Evolutionary conservation across 2,329 filamentous ascomycete genomes (phyloP), one percentile per base, ranked within the genome.

Genomic region (Colletotrichum phormii): DNA sequence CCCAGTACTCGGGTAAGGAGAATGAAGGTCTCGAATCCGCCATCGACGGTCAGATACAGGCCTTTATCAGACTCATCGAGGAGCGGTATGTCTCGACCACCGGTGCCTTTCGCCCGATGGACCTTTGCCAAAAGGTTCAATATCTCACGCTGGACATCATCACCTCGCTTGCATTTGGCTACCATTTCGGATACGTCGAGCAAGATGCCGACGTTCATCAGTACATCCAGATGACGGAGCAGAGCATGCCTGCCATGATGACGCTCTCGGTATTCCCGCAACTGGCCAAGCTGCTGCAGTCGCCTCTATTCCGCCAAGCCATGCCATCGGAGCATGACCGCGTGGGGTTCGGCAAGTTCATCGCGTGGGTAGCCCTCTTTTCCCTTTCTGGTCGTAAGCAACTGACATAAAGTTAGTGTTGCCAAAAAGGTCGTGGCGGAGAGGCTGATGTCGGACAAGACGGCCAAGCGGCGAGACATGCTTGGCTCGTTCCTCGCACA

Each of bases 101-200:
- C 2, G 57, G 42, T 0, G 58, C 75, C 1, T 80, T 79, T 57
- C 86, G 87, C 49, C 79, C 84, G 5, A 81, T 89, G 78, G 87
- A 90, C 75, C 76, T 87, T 64, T 85, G 82, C 12, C 77, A 79
- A 37, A 87, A 88, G 72, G 82, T 84, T 3, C 86, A 88, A 54
- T 89, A 83, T 79, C 86, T 90, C 67, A 88, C 88, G 0, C 79
- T 90, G 5, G 89, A 91, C 71, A 85, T 89, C 51, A 89, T 91
- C 74, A 87, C 84, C 42, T 84, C 85, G 55, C 77, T 91, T 5
- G 86, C 86, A 0, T 86, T 90, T 57, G 89, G 88, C 12, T 76
- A 86, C 62, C 77, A 83, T 0, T 88, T 89, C 72, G 87, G 87
- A 13, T 86, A 86, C 74, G 75, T 89, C 0, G 82, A 83, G n/a